These are phyloP conservation scores for Hirschfeldia incana DNA, from an alignment of 345 rosid genomes.

Conservation along the genomic window DNA sequence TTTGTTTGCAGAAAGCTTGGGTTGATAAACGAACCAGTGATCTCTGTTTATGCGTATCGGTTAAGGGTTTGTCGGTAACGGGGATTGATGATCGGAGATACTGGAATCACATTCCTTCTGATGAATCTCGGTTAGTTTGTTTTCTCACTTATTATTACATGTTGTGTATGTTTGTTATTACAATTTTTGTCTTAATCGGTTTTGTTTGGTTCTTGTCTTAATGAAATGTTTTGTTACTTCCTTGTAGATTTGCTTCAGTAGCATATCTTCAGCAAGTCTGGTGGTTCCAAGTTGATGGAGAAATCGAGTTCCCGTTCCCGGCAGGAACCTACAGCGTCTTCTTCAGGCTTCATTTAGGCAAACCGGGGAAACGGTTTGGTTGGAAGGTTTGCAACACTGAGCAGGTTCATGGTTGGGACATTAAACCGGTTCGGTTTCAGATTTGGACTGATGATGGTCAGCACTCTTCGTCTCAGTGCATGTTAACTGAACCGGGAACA, in stretches of 20 bases:
- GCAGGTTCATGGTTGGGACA: constrained; percentile 91
- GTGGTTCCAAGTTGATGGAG: constrained; percentile 95
- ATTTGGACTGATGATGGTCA: constrained; percentile 90
- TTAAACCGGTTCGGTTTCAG: constrained; percentile 84
- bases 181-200: background rate
- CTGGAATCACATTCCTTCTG: constrained; percentile 79
- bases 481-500: constrained; percentile 60
- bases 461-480: constrained; percentile 65
- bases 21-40: constrained; percentile 69
- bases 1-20: constrained; percentile 70
- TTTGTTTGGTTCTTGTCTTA: background rate
- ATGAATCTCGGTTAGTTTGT: constrained; percentile 71
- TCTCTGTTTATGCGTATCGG: constrained; percentile 63
- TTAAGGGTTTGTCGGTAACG: constrained; percentile 69
- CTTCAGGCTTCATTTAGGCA: constrained; percentile 85
- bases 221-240: constrained; percentile 1
- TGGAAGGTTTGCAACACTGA: constrained; percentile 68
- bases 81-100: constrained; percentile 95
- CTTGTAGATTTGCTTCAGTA: constrained; percentile 63
- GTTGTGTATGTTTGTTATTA: background rate
- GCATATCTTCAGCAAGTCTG: constrained; percentile 95
- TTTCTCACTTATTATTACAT: background rate
- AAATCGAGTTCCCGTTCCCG: constrained; percentile 89
- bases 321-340: constrained; percentile 76
- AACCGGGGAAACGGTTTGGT: constrained; percentile 61